Percentiles rank a stretch among this genome's conserved stretches.
Conservation (phyloP, 2,329 filamentous ascomycete genomes). For the Penicillium sp. region DNA sequence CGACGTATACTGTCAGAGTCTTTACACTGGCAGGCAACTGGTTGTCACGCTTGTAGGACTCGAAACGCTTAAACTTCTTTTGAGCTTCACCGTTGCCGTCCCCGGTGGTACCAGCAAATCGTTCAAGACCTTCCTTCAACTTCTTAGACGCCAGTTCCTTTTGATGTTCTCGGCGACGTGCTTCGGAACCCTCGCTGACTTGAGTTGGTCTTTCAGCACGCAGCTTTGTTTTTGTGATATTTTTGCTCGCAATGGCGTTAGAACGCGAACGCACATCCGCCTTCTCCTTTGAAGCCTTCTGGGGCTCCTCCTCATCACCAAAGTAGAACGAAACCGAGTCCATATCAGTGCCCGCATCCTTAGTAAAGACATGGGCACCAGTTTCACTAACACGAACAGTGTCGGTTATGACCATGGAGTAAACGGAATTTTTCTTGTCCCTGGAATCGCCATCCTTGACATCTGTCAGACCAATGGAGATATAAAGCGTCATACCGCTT, state of each 20-base stretch:
- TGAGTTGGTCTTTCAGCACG: slow-evolving; percentile 87
- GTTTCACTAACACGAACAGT: slow-evolving; percentile 78
- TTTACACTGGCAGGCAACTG: slow-evolving; percentile 80
- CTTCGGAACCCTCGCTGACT: slow-evolving; percentile 84
- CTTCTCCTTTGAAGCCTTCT: slow-evolving; percentile 75
- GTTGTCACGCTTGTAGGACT: slow-evolving; percentile 97
- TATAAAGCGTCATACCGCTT: slow-evolving; percentile 93
- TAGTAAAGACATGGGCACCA: slow-evolving; percentile 77
- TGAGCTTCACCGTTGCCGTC: slow-evolving; percentile 85
- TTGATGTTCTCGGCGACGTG: slow-evolving; percentile 83
- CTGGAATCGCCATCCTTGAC: slow-evolving; percentile 82
- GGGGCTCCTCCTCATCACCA: slow-evolving; percentile 83
- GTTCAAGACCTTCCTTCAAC: slow-evolving; percentile 77
- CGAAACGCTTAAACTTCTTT: slow-evolving; percentile 98
- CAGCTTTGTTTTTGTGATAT: slow-evolving; percentile 89
- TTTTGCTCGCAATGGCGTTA: slow-evolving; percentile 85
- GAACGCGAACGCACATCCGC: slow-evolving; percentile 77
- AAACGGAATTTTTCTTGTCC: slow-evolving; percentile 83
- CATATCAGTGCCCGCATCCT: slow-evolving; percentile 83
- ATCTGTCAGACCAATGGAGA: slow-evolving; percentile 86
- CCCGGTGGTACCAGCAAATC: slow-evolving; percentile 80
- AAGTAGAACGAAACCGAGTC: slow-evolving; percentile 98
- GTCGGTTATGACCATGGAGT: slow-evolving; percentile 86
- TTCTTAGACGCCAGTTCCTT: slow-evolving; percentile 85
- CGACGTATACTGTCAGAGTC: slow-evolving; percentile 84